Conservation (phyloP, 2,329 filamentous ascomycete species). For the Chaetoscypha palmicola region DNA sequence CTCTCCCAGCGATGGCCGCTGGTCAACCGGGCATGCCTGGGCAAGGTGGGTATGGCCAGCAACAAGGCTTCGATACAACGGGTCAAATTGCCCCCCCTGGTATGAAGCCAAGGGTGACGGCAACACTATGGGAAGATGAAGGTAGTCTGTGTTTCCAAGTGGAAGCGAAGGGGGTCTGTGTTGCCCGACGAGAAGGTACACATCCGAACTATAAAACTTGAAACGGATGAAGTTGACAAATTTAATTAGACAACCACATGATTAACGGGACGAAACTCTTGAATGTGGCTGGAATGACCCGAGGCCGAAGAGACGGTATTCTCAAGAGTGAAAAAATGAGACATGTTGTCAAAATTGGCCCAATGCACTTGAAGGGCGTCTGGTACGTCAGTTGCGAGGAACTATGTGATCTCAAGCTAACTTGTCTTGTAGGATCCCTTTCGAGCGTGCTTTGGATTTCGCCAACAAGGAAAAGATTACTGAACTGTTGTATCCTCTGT, state of each 20-base stretch:
- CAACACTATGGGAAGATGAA: conserved; percentile 96
- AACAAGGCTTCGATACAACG: conserved; percentile 66
- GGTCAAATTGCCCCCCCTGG: conserved; percentile 87
- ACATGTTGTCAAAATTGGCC: conserved; percentile 97
- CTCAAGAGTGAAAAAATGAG: conserved; percentile 95
- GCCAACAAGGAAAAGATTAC: conserved; percentile 99
- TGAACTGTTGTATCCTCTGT: conserved; percentile 86
- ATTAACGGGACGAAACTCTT: conserved; percentile 97
- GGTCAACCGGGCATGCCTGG: conserved; percentile 42
- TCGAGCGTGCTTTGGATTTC: conserved; percentile 94
- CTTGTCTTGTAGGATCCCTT: conserved; percentile 70
- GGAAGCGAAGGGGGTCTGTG: conserved; percentile 91
- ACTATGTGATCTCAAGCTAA: conserved; percentile 17
- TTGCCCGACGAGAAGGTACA: conserved; percentile 86
- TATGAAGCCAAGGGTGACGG: conserved; percentile 94
- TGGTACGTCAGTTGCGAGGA: no score
- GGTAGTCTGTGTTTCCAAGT: conserved; percentile 97
- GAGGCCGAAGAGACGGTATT: conserved; percentile 90
- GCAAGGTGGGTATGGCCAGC: conserved; percentile 39
- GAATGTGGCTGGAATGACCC: conserved; percentile 97
- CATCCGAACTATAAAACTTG: no score
- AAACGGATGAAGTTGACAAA: no score
- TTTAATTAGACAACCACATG: conserved; percentile 71
- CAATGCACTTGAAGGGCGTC: conserved; percentile 97
- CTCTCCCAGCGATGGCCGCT: conserved; percentile 50